phyloP scores from a whole-genome alignment of 139 green algal species.

The Chlorella ohadii region DNA sequence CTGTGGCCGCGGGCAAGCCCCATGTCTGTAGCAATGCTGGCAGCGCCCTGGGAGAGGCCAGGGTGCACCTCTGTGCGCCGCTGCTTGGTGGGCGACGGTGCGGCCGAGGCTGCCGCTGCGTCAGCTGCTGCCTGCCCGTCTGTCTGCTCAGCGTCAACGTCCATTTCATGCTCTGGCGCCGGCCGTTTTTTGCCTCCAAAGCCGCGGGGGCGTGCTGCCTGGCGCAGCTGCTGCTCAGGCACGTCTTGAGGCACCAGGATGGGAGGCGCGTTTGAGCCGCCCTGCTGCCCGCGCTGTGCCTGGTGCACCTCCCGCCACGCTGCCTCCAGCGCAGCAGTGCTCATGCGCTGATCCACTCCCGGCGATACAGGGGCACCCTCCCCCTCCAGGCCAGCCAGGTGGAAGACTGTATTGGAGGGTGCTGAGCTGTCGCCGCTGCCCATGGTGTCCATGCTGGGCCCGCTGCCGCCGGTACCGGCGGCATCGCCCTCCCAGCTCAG shows the following conservation, averaged over 20 bases:
- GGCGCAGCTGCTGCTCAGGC: background rate
- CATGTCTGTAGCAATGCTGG: too few species aligned
- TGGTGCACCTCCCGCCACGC: background rate
- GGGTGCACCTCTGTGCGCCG: background rate
- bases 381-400: too few species aligned
- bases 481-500: constrained; percentile 10
- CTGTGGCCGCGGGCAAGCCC: background rate
- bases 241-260: background rate
- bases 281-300: background rate
- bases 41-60: too few species aligned
- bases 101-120: background rate
- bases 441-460: background rate
- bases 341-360: background rate
- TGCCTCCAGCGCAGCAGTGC: background rate
- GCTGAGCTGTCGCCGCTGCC: background rate
- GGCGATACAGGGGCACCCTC: background rate
- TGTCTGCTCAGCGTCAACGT: too few species aligned
- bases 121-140: background rate
- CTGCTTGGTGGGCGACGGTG: constrained; percentile 10
- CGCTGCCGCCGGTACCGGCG: background rate
- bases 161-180: background rate
- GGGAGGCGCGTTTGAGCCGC: too few species aligned
- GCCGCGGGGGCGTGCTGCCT: too few species aligned
- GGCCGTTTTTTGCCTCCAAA: background rate
- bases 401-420: background rate